A percentile compares a stretch with the other conserved stretches of the same genome.
Evolutionary conservation across 805 yeast genomes (phyloP).

Genomic region (Lachancea kluyveri): DNA sequence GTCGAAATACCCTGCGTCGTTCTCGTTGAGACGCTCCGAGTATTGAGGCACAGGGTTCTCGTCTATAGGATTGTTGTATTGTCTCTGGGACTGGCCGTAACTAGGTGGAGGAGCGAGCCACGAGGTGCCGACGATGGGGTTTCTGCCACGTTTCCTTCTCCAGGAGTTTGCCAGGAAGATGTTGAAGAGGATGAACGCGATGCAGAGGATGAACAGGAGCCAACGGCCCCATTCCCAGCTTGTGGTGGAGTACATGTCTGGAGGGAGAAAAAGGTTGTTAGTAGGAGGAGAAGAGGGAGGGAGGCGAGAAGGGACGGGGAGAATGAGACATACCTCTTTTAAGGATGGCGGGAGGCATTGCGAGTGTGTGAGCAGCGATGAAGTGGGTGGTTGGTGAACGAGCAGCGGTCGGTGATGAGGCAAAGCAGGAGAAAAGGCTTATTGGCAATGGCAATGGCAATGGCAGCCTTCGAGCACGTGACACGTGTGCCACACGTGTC

Average conservation of each 20-base stretch:
- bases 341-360: no score
- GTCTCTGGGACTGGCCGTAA: slow-evolving; percentile 6
- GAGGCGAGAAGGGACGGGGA: no score
- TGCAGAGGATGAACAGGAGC: slow-evolving; percentile 8
- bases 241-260: slow-evolving; percentile 1
- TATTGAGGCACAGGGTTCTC: slow-evolving; percentile 57
- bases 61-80: slow-evolving; percentile 16
- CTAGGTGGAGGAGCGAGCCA: slow-evolving; percentile 13
- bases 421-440: no score
- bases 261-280: no score
- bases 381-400: no score
- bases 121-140: slow-evolving; percentile 11
- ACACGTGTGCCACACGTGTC: no score
- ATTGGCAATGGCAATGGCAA: no score
- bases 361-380: no score
- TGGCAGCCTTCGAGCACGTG: no score
- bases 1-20: slow-evolving; percentile 71
- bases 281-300: no score
- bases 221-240: slow-evolving; percentile 12
- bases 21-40: slow-evolving; percentile 51
- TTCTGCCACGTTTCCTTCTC: slow-evolving; percentile 6
- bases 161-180: slow-evolving; percentile 6
- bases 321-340: no score
- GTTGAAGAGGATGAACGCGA: slow-evolving; percentile 2
- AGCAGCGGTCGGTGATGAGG: no score